Conservation (phyloP, 2,329 filamentous ascomycete genomes). For the Fusarium siculi region DNA sequence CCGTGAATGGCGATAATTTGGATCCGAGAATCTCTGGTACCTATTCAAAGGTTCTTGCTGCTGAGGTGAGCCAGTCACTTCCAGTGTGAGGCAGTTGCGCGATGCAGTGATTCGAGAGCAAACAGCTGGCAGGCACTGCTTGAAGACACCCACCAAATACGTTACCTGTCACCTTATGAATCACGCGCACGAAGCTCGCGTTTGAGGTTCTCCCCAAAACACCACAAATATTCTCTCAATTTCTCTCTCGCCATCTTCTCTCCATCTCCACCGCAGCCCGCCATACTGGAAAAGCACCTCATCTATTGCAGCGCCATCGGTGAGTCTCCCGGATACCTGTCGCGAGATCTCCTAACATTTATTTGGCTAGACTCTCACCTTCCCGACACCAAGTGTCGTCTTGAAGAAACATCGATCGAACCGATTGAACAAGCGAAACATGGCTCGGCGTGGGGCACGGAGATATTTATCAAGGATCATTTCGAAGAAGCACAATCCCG, state of each 20-base stretch:
- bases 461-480: no score
- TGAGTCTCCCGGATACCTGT: not conserved
- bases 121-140: not conserved
- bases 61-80: not conserved
- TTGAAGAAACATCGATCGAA: no score
- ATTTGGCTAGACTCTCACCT: not conserved
- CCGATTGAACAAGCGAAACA: no score
- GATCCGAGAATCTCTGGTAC: accelerated
- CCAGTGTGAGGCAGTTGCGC: no score
- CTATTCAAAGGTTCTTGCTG: accelerated
- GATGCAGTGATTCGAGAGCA: accelerated
- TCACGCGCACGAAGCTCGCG: no score
- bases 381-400: not conserved
- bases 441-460: no score
- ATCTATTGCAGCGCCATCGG: accelerated
- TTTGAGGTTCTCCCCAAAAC: no score
- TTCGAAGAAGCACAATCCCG: no score
- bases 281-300: accelerated
- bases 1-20: not conserved
- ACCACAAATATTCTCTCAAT: not conserved
- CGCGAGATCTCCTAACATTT: accelerated
- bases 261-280: no score
- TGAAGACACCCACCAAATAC: accelerated
- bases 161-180: accelerated
- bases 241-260: no score